Evolutionary conservation across 768 basidiomycete genomes (phyloP), one percentile per base, ranked within the genome.

Genomic region (Suillus ampliporus): DNA sequence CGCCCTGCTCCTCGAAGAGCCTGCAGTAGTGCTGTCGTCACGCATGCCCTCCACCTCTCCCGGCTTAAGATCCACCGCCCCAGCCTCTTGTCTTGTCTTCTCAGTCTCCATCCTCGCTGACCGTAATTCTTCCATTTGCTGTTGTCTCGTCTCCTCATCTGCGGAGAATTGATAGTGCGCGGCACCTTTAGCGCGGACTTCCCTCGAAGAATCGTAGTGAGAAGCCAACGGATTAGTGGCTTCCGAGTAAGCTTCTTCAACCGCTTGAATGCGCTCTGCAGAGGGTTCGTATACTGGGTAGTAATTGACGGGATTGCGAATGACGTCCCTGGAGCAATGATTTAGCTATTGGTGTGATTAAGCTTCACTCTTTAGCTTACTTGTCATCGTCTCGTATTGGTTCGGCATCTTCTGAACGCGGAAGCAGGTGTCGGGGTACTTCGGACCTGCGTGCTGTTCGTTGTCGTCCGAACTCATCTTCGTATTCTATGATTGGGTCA

Each of bases 211-310:
- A 72, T 98, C 92, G 72, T 94, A 99, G 74, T 97, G 94, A 3
- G 82, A 75, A 13, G 84, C 81, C 8, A 92, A 81, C 0, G 91
- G 91, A 51, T 89, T 90, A 65, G 89, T 84, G 10, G 58, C 78
- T 65, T 95, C 92, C 2, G 88, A 83, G 44, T 86, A 79, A 17
- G 86, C 84, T 61, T 88, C 88, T 61, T 84, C 86, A 59, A 95
- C 89, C 61, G 89, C 87, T 5, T 90, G 89, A 51, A 91, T 76
- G 9, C 89, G 86, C 63, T 96, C 95, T 1, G 84, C 86, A 13
- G 93, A 88, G 6, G 92, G 95, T 68, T 91, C 87, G 69, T 94
- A 98, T 0, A 90, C 86, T 0, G 96, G 96, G 77, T 95, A 98
- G 74, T 92, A 87, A 66, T 89, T 86, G 34, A 88, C 84, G 15